Base-by-base conservation (phyloP, 2,329 filamentous ascomycete species). In the Pyrenophora graminea region DNA sequence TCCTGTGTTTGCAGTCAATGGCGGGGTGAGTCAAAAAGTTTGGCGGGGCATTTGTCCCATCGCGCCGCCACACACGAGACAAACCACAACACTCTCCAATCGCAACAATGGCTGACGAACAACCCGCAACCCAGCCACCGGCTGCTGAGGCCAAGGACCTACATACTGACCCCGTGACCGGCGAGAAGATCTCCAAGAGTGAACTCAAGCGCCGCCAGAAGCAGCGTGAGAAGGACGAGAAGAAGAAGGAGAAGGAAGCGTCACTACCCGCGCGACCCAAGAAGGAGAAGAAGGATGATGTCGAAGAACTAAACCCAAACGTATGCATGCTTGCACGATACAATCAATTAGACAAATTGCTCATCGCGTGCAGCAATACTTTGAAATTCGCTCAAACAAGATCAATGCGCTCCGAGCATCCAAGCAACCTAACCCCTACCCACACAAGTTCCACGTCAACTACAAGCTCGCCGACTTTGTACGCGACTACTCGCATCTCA, bases 161-260 rank as follows among this genome's bases (percentile, higher is more conserved):
- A 63, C 83, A 92, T 75, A 84, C 94, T 43, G 94, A 99, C 75
- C 90, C 95, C 70, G 90, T 92, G 59, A 97, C 94, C 12, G 94
- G 94, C 68, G 94, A 99, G 79, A 86, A 76, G 68, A 81, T 87
- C 47, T 78, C 76, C 70, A 80, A 80, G 76, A 75, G 69, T 51
- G 78, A 81, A 61, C 62, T 97, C 74, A 99, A 99, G 90, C 93
- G 90, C 80, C 87, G 93, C 69, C 85, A 92, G 80, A 99, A 99
- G 90, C 83, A 87, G 72, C 87, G 93, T 62, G 88, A 88, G 63
- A 90, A 91, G 79, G 97, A 96, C 87, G 86, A 87, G 66, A 86
- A 91, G 79, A 93, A 91, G 82, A 89, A 86, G 64, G 86, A 91
- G 78, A 93, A 91, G 82, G 89, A 86, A 23, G 89, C 90, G 45